Conservation (phyloP, 75 land plant species). For the Isoetes taiwanensis region DNA sequence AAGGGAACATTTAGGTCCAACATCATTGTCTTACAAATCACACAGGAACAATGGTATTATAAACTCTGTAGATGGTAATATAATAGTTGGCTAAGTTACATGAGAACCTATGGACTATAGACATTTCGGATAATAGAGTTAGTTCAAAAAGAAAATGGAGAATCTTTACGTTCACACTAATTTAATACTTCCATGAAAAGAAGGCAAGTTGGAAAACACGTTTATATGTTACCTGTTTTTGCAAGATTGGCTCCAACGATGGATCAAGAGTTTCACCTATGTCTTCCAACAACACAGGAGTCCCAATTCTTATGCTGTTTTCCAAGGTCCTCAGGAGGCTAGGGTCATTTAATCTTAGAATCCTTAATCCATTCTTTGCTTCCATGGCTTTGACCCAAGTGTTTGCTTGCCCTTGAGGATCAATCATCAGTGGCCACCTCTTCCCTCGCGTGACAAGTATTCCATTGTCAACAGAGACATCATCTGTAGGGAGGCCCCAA, state of each 20-base stretch:
- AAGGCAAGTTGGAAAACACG: not conserved
- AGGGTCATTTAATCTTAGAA: conserved; percentile 14
- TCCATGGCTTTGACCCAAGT: conserved; percentile 31
- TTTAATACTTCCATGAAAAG: no score
- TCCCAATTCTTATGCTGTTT: conserved; percentile 26
- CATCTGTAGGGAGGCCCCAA: conserved; percentile 34
- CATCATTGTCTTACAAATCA: not conserved
- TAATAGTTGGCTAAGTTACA: no score
- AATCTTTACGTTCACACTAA: not conserved
- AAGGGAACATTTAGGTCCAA: not conserved
- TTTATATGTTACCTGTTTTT: conserved; percentile 15
- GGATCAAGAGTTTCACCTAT: conserved; percentile 27
- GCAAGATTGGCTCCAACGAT: conserved; percentile 23
- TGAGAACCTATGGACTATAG: no score
- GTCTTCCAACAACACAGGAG: conserved; percentile 23
- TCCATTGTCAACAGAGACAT: conserved; percentile 26
- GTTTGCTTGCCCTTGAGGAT: conserved; percentile 30
- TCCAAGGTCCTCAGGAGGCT: conserved; percentile 22
- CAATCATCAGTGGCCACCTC: conserved; percentile 30
- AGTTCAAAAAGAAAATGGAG: no score
- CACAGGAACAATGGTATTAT: not conserved
- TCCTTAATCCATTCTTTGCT: conserved; percentile 23
- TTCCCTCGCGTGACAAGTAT: conserved; percentile 22
- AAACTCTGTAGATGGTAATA: no score
- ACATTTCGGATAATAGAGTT: no score